phyloP scores from a whole-genome alignment of 768 basidiomycete genomes.

The Tylopilus subfusipes region DNA sequence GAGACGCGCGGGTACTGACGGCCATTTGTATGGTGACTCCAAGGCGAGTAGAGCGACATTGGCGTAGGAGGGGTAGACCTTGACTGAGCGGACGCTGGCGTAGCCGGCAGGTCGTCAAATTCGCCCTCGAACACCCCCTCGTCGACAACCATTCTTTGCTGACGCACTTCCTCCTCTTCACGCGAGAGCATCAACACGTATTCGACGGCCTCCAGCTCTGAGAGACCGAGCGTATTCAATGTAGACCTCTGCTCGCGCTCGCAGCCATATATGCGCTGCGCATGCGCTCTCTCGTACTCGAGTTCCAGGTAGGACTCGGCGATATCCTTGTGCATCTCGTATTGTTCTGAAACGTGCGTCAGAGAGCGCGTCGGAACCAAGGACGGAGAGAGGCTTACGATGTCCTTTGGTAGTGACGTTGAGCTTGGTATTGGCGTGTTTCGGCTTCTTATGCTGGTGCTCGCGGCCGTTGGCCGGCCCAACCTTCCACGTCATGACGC shows the following conservation, averaged over 20 bases:
- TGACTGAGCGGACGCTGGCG: slow-evolving; percentile 17
- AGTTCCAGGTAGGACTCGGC: slow-evolving; percentile 53
- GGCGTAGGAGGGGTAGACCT: slow-evolving; percentile 7
- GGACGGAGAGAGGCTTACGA: slow-evolving; percentile 34
- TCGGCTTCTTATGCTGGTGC: slow-evolving; percentile 34
- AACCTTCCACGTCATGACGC: slow-evolving; percentile 67
- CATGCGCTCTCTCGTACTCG: slow-evolving; percentile 44
- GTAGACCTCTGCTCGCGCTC: slow-evolving; percentile 56
- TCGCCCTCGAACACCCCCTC: slow-evolving; percentile 59
- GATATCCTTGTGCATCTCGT: slow-evolving; percentile 62
- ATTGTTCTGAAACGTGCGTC: slow-evolving; percentile 45
- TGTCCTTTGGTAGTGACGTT: slow-evolving; percentile 40
- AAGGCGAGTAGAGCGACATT: slow-evolving; percentile 15
- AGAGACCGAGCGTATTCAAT: slow-evolving; percentile 63
- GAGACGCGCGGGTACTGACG: slow-evolving; percentile 30
- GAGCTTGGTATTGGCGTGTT: slow-evolving; percentile 25
- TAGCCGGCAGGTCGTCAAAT: slow-evolving; percentile 23
- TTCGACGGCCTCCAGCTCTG: slow-evolving; percentile 71
- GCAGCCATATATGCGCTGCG: slow-evolving; percentile 40
- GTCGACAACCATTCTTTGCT: slow-evolving; percentile 28
- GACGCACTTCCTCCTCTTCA: slow-evolving; percentile 52
- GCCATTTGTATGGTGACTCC: slow-evolving; percentile 17
- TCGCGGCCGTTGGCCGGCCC: slow-evolving; percentile 38
- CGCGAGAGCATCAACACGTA: slow-evolving; percentile 83
- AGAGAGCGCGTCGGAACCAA: background rate